These are phyloP conservation scores for Sesbania bispinosa DNA, from an alignment of 306 rosid species.

Conservation along the genomic window DNA sequence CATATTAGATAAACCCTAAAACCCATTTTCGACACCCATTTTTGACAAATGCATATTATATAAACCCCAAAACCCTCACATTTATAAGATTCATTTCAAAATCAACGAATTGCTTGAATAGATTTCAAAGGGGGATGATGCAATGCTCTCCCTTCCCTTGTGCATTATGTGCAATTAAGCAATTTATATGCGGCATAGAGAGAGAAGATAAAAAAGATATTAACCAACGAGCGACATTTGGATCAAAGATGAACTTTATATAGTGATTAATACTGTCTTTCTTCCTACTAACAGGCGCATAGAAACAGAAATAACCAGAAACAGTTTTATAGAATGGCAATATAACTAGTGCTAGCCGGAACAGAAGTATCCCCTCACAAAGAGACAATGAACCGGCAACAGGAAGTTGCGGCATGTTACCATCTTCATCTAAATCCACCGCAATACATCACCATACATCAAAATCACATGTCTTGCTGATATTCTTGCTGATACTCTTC, in stretches of 20 bases:
- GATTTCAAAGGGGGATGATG: no score
- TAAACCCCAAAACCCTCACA: no score
- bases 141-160: no score
- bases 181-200: no score
- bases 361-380: slow-evolving; percentile 4
- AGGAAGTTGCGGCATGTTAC: slow-evolving; percentile 49
- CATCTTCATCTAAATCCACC: not conserved
- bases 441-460: not conserved
- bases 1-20: no score
- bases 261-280: not conserved
- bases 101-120: no score
- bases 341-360: slow-evolving; percentile 27
- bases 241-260: not conserved
- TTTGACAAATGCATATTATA: no score
- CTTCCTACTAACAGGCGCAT: not conserved
- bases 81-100: no score
- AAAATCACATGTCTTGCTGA: slow-evolving; percentile 11
- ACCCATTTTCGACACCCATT: no score
- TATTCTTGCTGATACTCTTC: slow-evolving; percentile 7
- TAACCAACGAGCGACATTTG: no score
- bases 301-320: slow-evolving; percentile 13
- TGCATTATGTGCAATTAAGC: no score
- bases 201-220: no score
- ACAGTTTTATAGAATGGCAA: slow-evolving; percentile 19
- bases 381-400: slow-evolving; percentile 48